Base-by-base conservation (phyloP, 495 filamentous ascomycete species). In the Tuber calosporum region DNA sequence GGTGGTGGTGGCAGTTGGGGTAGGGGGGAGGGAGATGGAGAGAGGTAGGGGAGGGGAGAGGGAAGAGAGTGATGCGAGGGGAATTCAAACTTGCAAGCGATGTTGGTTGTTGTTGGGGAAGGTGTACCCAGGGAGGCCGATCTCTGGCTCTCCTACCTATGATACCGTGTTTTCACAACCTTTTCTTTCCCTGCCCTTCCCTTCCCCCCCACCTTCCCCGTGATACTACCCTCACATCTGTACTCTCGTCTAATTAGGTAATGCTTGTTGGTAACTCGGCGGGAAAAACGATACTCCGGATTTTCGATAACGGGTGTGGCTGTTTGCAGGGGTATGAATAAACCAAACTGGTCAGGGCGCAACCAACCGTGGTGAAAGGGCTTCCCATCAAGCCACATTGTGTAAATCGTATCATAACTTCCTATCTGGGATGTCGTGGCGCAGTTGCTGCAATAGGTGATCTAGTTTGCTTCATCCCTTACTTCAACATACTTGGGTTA, bases 251-350 rank as follows among this genome's bases (percentile, higher is more conserved):
- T n/a, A 62, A 62, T 62, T 13, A 30, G 53, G 53, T 30, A 62
- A 62, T 62, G n/a, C 9, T 30, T 2, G 30, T 30, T 11, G n/a
- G 30, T 2, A 19, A 17, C n/a, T 15, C 26, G 26, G 53, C 26
- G 26, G 53, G 53, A 62, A 62, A 62, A 62, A 62, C 53, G 26
- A 62, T 62, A 62, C 53, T 62, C 53, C 53, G 53, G 30, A 34
- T 15, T 62, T 34, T 34, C 11, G 26, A 62, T 19, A 1, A 13
- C 53, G 26, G 26, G 53, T 62, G 48, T 58, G 53, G 53, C 53
- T 62, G 26, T 9, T 62, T 34, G 15, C 26, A 62, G 26, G 53
- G 53, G 9, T 62, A 62, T 30, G 26, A 34, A 34, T 62, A 17
- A 19, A 5, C 53, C 11, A 34, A 62, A 62, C 11, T 62, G 53